These are phyloP conservation scores for Colletotrichum tamarilloi DNA, from an alignment of 2,329 filamentous ascomycete species.

Conservation along the genomic window DNA sequence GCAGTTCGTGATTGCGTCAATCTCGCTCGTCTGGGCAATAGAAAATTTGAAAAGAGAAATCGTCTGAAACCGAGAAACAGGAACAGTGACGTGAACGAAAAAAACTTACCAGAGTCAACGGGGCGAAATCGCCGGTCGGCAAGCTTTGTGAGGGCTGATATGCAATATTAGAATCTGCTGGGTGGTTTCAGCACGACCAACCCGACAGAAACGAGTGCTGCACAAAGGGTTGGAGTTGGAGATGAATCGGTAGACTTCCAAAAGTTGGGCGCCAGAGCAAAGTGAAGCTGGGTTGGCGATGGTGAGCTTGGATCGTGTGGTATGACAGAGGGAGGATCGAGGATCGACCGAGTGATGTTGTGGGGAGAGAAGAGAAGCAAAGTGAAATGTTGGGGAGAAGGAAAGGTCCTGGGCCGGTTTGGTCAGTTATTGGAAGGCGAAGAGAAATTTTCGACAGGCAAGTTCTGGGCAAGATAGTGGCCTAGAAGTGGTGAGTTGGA, in stretches of 20 bases:
- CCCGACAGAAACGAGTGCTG: background rate
- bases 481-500: background rate
- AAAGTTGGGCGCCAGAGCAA: conserved; percentile 22
- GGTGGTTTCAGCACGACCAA: background rate
- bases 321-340: background rate
- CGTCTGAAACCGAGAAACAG: too few relatives aligned
- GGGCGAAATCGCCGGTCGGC: background rate
- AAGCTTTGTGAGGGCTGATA: conserved; percentile 49
- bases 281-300: conserved; percentile 6
- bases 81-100: background rate
- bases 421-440: background rate
- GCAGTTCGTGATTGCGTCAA: background rate
- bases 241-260: conserved; percentile 20
- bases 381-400: background rate
- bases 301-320: background rate
- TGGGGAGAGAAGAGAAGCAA: background rate
- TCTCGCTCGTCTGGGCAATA: background rate
- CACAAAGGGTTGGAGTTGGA: background rate
- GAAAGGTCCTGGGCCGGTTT: too few relatives aligned
- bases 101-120: conserved; percentile 8
- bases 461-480: background rate
- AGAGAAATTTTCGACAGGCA: background rate
- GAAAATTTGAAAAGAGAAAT: background rate
- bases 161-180: conserved; percentile 48
- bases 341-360: background rate